Evolutionary conservation across 345 rosid species (phyloP).

Genomic region (Kandelia obovata): DNA sequence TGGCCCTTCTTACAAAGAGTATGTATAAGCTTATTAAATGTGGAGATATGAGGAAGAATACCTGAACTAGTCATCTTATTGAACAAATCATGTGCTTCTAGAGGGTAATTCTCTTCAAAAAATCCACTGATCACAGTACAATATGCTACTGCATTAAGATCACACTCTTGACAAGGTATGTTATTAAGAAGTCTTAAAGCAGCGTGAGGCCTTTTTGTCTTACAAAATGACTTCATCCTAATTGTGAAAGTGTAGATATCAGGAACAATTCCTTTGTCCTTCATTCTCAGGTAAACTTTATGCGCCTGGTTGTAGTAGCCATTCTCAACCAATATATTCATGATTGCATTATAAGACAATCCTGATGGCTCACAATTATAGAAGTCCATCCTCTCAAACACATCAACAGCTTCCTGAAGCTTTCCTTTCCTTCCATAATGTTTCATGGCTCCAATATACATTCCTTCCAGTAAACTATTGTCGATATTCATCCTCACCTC

Average conservation of each 20-base stretch:
- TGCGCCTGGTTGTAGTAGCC: slow-evolving; percentile 72
- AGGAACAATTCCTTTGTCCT: slow-evolving; percentile 53
- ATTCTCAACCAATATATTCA: slow-evolving; percentile 76
- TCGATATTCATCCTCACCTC: slow-evolving; percentile 54
- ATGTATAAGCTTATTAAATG: slow-evolving; percentile 86
- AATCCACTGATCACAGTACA: slow-evolving; percentile 77
- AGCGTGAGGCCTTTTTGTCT: slow-evolving; percentile 68
- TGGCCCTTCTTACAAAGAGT: slow-evolving; percentile 72
- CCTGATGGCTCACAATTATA: slow-evolving; percentile 65
- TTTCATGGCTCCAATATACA: slow-evolving; percentile 65
- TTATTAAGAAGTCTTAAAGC: slow-evolving; percentile 78
- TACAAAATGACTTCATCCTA: slow-evolving; percentile 86
- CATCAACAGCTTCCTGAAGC: slow-evolving; percentile 76
- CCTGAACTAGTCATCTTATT: slow-evolving; percentile 61
- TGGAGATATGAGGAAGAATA: slow-evolving; percentile 45
- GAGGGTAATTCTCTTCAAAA: slow-evolving; percentile 47
- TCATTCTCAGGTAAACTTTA: slow-evolving; percentile 86
- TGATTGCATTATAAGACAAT: slow-evolving; percentile 67
- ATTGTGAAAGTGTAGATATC: slow-evolving; percentile 79
- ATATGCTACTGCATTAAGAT: slow-evolving; percentile 66
- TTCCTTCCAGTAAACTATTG: slow-evolving; percentile 63
- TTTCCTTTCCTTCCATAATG: slow-evolving; percentile 70
- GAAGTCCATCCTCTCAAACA: slow-evolving; percentile 94
- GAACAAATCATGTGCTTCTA: slow-evolving; percentile 69
- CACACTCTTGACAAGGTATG: slow-evolving; percentile 75